phyloP scores from a whole-genome alignment of 345 rosid species.

The Eucalyptus albens region DNA sequence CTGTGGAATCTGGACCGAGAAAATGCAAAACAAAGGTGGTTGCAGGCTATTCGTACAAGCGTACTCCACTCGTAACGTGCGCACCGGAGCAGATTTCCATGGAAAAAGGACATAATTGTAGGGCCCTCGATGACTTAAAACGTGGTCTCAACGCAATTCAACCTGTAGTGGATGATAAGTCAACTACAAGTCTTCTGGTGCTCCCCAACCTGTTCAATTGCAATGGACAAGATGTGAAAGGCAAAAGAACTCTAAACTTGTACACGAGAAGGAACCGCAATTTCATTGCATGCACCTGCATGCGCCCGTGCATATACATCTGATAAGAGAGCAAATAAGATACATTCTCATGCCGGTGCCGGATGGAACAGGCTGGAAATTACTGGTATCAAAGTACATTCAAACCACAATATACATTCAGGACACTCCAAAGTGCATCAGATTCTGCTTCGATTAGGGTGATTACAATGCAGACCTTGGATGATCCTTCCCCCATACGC shows the following conservation, averaged over 20 bases:
- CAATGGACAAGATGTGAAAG: neutral
- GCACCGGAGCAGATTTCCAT: neutral
- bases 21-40: neutral
- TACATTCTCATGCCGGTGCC: neutral
- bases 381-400: neutral
- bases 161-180: neutral
- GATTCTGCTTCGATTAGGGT: accelerated
- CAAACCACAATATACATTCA: neutral
- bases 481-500: neutral
- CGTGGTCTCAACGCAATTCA: neutral
- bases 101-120: neutral
- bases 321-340: neutral
- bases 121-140: neutral
- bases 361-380: neutral
- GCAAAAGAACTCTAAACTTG: neutral
- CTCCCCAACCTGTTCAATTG: neutral
- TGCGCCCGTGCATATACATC: neutral
- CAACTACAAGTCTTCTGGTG: neutral
- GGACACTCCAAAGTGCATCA: neutral
- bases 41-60: neutral
- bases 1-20: neutral
- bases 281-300: too few species aligned
- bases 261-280: neutral
- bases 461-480: neutral
- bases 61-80: neutral